Conservation (phyloP, 2,329 filamentous ascomycete genomes). For the Raffaelea ambrosiae region DNA sequence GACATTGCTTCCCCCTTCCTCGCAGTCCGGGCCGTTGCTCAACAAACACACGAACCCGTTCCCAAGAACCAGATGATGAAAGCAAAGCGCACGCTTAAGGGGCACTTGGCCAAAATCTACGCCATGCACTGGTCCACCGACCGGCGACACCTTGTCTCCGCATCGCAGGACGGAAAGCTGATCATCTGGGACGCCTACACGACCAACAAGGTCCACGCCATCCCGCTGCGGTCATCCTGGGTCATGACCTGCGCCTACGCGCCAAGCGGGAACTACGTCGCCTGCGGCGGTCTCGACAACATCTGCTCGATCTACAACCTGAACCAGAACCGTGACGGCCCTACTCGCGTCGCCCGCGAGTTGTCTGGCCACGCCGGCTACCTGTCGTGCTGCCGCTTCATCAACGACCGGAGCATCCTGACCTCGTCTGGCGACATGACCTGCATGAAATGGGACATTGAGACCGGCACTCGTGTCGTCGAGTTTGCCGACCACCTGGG, state of each 20-base stretch:
- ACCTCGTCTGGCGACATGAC: constrained; percentile 99
- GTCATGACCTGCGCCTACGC: constrained; percentile 99
- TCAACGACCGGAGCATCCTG: constrained; percentile 95
- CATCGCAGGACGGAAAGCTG: constrained; percentile 97
- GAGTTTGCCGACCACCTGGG: constrained; percentile 98
- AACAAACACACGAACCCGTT: constrained; percentile 84
- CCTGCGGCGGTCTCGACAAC: constrained; percentile 97
- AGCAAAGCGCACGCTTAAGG: constrained; percentile 92
- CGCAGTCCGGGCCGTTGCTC: constrained; percentile 82
- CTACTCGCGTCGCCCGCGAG: constrained; percentile 89
- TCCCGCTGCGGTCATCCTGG: constrained; percentile 94
- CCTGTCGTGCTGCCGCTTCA: constrained; percentile 95
- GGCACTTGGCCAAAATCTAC: constrained; percentile 98
- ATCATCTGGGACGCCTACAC: constrained; percentile 99
- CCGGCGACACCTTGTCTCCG: constrained; percentile 90
- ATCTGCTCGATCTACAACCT: constrained; percentile 99
- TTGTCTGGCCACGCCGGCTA: constrained; percentile 96
- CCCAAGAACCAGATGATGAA: constrained; percentile 92
- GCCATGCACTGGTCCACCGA: constrained; percentile 99
- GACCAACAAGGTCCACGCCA: constrained; percentile 98
- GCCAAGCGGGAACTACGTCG: constrained; percentile 95
- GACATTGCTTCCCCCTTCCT: constrained; percentile 8
- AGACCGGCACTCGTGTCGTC: constrained; percentile 92
- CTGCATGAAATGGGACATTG: constrained; percentile 99
- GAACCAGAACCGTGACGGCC: constrained; percentile 88